Evolutionary conservation across 2,329 filamentous ascomycete genomes (phyloP).

Genomic region (Stagonosporopsis tanaceti): DNA sequence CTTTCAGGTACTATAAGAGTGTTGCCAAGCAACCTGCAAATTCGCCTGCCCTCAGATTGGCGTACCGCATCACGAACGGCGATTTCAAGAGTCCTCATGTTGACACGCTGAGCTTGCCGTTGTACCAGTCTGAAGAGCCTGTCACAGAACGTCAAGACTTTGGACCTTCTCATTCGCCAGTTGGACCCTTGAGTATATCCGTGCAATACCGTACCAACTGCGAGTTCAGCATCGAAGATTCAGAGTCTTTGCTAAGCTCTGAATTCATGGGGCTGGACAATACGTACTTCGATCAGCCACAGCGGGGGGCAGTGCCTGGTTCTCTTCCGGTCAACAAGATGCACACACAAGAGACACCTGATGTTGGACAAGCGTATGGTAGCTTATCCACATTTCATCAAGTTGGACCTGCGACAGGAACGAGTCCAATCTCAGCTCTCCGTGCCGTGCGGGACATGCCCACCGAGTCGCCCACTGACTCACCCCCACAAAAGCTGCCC

Average conservation of each 20-base stretch:
- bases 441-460: constrained; percentile 69
- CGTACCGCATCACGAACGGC: constrained; percentile 78
- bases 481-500: constrained; percentile 59
- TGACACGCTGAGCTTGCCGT: constrained; percentile 75
- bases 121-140: constrained; percentile 63
- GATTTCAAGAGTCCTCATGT: constrained; percentile 61
- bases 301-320: constrained; percentile 66
- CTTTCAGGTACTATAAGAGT: constrained; percentile 83
- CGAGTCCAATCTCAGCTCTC: constrained; percentile 85
- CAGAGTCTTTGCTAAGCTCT: constrained; percentile 88
- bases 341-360: constrained; percentile 57
- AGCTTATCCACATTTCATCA: constrained; percentile 87
- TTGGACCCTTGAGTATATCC: constrained; percentile 81
- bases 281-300: constrained; percentile 80
- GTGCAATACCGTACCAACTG: constrained; percentile 88
- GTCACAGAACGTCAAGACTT: constrained; percentile 81
- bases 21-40: constrained; percentile 73
- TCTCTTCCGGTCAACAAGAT: constrained; percentile 74
- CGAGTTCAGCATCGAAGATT: constrained; percentile 89
- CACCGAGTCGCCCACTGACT: constrained; percentile 60
- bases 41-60: constrained; percentile 72
- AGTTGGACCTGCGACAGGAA: constrained; percentile 76
- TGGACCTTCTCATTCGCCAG: constrained; percentile 83
- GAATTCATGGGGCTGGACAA: constrained; percentile 93
- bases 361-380: constrained; percentile 82